A percentile compares a stretch with the other conserved stretches of the same genome.
Conservation (phyloP, 1,139 yeast genomes). For the Magnusiomyces starmeri region DNA sequence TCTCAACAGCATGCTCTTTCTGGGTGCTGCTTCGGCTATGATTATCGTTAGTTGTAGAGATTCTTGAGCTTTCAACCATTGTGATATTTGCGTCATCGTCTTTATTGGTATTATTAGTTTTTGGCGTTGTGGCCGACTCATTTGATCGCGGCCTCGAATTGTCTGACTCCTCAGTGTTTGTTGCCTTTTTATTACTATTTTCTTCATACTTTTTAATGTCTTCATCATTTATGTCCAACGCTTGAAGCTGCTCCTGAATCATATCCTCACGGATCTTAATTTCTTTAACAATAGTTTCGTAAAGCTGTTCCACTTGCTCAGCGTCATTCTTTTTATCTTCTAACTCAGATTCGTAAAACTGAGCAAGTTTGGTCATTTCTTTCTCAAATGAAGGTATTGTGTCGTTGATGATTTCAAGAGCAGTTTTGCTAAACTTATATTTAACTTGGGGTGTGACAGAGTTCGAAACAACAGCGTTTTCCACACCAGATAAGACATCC, state of each 20-base stretch:
- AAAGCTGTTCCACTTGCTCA: constrained; percentile 39
- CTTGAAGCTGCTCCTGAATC: constrained; percentile 29
- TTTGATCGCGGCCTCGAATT: too few species aligned
- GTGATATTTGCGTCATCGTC: neutral
- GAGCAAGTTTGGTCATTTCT: constrained; percentile 47
- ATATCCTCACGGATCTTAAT: constrained; percentile 30
- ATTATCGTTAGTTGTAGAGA: too few species aligned
- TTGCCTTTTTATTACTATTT: constrained; percentile 23
- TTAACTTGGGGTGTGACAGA: neutral
- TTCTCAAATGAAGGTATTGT: constrained; percentile 40
- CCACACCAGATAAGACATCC: too few species aligned
- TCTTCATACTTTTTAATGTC: constrained; percentile 20
- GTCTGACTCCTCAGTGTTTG: too few species aligned
- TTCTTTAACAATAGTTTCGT: constrained; percentile 39
- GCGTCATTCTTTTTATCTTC: constrained; percentile 45
- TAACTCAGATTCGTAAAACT: constrained; percentile 47
- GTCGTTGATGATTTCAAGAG: constrained; percentile 12
- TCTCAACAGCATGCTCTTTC: too few species aligned
- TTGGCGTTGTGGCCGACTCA: too few species aligned
- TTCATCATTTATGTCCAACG: constrained; percentile 22
- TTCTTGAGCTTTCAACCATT: too few species aligned
- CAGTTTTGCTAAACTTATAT: constrained; percentile 9
- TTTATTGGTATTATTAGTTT: too few species aligned
- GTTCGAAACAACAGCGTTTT: constrained; percentile 23
- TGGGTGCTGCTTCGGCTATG: too few species aligned